Conservation (phyloP, 2,329 filamentous ascomycete species). For the Fusarium citri region DNA sequence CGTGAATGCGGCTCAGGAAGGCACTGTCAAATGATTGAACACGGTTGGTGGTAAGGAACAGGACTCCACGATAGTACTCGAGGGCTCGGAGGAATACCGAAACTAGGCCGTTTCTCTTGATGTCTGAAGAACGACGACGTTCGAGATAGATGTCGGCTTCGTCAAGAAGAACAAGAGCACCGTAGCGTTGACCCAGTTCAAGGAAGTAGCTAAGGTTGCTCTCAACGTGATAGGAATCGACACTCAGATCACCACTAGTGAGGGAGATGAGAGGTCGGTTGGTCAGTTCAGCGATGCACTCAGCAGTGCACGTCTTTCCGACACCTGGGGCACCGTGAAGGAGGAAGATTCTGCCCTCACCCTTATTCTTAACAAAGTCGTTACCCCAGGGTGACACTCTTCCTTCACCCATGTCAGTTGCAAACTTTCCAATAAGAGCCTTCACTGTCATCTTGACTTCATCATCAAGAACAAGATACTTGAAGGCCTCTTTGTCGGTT, state of each 20-base stretch:
- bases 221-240: slow-evolving; percentile 54
- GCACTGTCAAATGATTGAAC: slow-evolving; percentile 61
- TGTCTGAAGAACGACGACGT: slow-evolving; percentile 57
- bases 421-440: slow-evolving; percentile 61
- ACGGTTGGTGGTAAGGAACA: slow-evolving; percentile 64
- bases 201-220: slow-evolving; percentile 61
- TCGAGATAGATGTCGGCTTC: slow-evolving; percentile 72
- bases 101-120: slow-evolving; percentile 61
- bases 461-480: slow-evolving; percentile 61
- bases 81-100: slow-evolving; percentile 63
- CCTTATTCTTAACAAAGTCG: slow-evolving; percentile 63
- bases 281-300: slow-evolving; percentile 64
- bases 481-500: slow-evolving; percentile 62
- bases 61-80: slow-evolving; percentile 63
- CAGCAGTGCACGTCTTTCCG: slow-evolving; percentile 68
- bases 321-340: slow-evolving; percentile 66
- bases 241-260: slow-evolving; percentile 61
- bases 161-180: slow-evolving; percentile 66
- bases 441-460: slow-evolving; percentile 62
- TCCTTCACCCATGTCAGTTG: slow-evolving; percentile 51
- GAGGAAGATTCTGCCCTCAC: slow-evolving; percentile 62
- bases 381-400: slow-evolving; percentile 58
- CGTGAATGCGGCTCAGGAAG: slow-evolving; percentile 63
- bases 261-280: slow-evolving; percentile 64
- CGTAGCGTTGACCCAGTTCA: slow-evolving; percentile 61